These are phyloP conservation scores for Ploettnerulaceae sp. DNA, from an alignment of 2,329 filamentous ascomycete species.

Conservation along the genomic window DNA sequence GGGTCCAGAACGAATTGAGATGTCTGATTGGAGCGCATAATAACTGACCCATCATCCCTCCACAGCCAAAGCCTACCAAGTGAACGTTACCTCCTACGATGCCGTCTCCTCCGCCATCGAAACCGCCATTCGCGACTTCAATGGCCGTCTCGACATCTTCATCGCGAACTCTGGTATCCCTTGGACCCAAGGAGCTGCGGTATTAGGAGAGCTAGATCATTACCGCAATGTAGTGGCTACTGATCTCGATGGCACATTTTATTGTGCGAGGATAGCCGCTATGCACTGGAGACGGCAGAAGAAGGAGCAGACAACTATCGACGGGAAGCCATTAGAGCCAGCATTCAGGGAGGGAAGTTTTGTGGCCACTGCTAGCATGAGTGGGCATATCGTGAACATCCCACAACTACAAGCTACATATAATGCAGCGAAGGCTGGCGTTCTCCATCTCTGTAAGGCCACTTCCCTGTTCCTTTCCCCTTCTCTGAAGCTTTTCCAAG, in stretches of 20 bases:
- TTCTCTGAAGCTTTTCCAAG: background rate
- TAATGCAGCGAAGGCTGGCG: constrained; percentile 66
- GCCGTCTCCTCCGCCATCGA: constrained; percentile 39
- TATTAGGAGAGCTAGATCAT: constrained; percentile 59
- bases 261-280: constrained; percentile 67
- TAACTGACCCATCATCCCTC: constrained; percentile 5
- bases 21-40: constrained; percentile 10
- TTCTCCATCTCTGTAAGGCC: constrained; percentile 52
- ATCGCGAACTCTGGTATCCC: constrained; percentile 74
- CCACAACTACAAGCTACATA: constrained; percentile 71
- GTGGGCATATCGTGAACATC: constrained; percentile 71
- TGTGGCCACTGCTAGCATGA: constrained; percentile 75
- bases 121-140: constrained; percentile 56
- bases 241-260: constrained; percentile 74
- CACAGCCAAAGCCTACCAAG: constrained; percentile 57
- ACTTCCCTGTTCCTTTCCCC: constrained; percentile 15
- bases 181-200: constrained; percentile 64
- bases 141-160: constrained; percentile 71
- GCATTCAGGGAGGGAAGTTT: constrained; percentile 63
- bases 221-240: constrained; percentile 65
- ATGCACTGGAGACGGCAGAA: constrained; percentile 67
- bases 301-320: constrained; percentile 56
- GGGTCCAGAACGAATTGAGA: background rate
- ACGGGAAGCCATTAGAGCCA: constrained; percentile 54
- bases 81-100: constrained; percentile 52